phyloP scores from a whole-genome alignment of 371 early-diverging fungal genomes.

The Mortierella sp. region DNA sequence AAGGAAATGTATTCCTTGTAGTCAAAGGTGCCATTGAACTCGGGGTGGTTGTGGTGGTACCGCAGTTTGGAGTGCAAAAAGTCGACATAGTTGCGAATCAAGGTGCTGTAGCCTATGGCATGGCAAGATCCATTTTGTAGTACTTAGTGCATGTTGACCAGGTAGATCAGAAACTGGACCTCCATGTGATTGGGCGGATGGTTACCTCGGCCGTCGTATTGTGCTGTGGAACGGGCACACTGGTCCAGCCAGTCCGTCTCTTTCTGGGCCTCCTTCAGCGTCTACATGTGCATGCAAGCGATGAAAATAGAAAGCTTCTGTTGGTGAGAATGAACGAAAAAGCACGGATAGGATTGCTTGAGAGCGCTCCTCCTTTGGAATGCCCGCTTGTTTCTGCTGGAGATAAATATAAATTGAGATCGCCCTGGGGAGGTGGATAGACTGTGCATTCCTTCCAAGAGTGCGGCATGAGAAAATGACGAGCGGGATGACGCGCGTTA shows the following conservation, averaged over 20 bases:
- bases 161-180: too few relatives aligned
- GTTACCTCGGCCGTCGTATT: constrained; percentile 65
- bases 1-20: constrained; percentile 96
- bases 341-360: background rate
- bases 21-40: constrained; percentile 95
- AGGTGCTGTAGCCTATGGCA: constrained; percentile 79
- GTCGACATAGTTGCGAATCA: constrained; percentile 93
- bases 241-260: constrained; percentile 76
- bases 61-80: constrained; percentile 91
- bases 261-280: constrained; percentile 79
- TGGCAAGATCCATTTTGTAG: too few relatives aligned
- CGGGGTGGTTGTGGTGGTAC: constrained; percentile 91
- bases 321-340: background rate
- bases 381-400: background rate
- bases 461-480: too few relatives aligned
- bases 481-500: too few relatives aligned
- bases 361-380: background rate
- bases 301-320: background rate
- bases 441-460: too few relatives aligned
- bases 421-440: too few relatives aligned
- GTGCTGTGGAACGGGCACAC: constrained; percentile 71
- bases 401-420: too few relatives aligned
- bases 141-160: too few relatives aligned
- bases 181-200: too few relatives aligned
- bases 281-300: constrained; percentile 50